Conservation (phyloP, 192 early-diverging fungal genomes). For the Gamsiella multidivaricata region DNA sequence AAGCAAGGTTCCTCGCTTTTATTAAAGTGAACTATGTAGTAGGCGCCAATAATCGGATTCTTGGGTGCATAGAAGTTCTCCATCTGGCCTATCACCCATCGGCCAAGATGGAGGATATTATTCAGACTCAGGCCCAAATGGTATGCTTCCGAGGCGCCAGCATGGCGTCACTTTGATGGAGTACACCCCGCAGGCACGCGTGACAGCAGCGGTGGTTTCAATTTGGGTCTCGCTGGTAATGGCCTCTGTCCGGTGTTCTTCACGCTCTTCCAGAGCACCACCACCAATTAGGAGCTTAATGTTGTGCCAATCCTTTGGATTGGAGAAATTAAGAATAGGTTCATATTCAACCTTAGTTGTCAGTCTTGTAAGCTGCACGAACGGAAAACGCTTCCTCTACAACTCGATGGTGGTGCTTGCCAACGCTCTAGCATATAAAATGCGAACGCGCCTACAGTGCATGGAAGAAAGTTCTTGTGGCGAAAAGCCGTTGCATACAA, state of each 20-base stretch:
- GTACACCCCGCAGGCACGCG: constrained; percentile 29
- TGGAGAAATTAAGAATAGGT: constrained; percentile 5
- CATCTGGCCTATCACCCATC: constrained; percentile 28
- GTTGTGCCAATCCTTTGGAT: constrained; percentile 7
- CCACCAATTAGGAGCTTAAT: constrained; percentile 6
- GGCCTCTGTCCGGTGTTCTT: not conserved
- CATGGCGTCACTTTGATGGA: constrained; percentile 13
- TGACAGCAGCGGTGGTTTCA: constrained; percentile 18
- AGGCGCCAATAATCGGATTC: constrained; percentile 11
- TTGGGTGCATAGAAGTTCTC: constrained; percentile 10
- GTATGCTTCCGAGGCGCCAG: constrained; percentile 16
- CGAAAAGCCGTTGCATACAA: constrained; percentile 16
- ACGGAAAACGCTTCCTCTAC: constrained; percentile 10
- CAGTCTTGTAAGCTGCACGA: not conserved
- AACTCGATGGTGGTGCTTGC: not conserved
- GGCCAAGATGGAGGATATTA: constrained; percentile 24
- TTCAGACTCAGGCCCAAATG: constrained; percentile 4
- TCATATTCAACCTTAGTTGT: not conserved
- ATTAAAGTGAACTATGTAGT: constrained; percentile 24
- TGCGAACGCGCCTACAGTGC: constrained; percentile 8
- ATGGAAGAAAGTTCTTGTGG: constrained; percentile 11
- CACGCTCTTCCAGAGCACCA: not conserved
- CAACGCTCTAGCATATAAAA: constrained; percentile 28
- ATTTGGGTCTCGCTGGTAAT: constrained; percentile 1
- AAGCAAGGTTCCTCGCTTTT: constrained; percentile 11